Evolutionary conservation across 1,284 basidiomycete genomes (phyloP), one percentile per base, ranked within the genome.

Genomic region (Trichosporon sp.): DNA sequence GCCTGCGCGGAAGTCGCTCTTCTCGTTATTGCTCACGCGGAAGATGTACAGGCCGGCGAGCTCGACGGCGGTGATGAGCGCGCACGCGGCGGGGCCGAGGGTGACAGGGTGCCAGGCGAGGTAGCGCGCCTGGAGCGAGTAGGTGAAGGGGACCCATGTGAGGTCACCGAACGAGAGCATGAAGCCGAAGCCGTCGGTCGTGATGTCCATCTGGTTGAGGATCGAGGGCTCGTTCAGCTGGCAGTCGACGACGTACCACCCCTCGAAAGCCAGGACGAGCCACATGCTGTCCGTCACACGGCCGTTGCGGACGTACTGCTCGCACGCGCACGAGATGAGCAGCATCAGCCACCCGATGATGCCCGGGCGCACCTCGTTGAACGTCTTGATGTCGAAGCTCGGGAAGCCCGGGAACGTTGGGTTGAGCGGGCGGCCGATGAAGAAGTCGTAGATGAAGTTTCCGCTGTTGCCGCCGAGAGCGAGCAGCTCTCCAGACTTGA

Each of bases 131-230:
- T 99, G 95, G 5, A 98, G 86, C 23, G 88, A 88, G 81, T 98
- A 99, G 14, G 88, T 88, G 81, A 98, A 97, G 5, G 96, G 96
- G 9, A 99, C 91, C 91, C 93, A 98, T 19, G 88, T 83, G 25
- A 98, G 86, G 78, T 99, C 94, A 56, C 95, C 96, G 58, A 96
- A 87, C 3, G 92, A 83, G 32, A 99, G 88, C 96, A 99, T 99
- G 85, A 95, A 98, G 7, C 96, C 96, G 72, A 99, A 98, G 4
- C 95, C 95, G 73, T 99, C 96, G 29, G 92, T 92, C 8, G 89
- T 95, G 75, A 99, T 96, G 78, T 99, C 95, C 93, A 99, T 98
- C 19, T 91, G 94, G 9, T 91, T 95, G 67, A 99, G 85, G 73
- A 99, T 87, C 10, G 91, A 89, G 21, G 82, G 69, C 82, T 84